A percentile compares a stretch with the other conserved stretches of the same genome.
Evolutionary conservation across 1,284 basidiomycete genomes (phyloP).

Genomic region (Trametes versicolor): DNA sequence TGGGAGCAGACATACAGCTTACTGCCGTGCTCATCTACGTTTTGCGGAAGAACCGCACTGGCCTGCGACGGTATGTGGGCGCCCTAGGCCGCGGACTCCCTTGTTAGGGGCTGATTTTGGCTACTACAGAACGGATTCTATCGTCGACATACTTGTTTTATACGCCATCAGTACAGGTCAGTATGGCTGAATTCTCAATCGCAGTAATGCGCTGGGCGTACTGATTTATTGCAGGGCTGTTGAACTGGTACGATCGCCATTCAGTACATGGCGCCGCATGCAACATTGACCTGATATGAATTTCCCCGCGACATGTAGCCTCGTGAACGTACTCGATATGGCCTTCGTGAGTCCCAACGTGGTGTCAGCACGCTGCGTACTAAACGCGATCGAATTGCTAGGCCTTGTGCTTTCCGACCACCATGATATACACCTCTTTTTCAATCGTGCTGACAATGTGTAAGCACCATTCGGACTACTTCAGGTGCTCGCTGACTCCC

Average conservation of each 20-base stretch:
- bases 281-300: neutral
- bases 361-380: neutral
- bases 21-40: constrained; percentile 15
- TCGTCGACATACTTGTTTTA: constrained; percentile 16
- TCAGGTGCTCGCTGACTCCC: no score
- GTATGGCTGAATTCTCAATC: neutral
- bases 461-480: neutral
- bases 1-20: constrained; percentile 15
- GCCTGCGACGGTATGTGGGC: constrained; percentile 13
- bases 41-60: constrained; percentile 10
- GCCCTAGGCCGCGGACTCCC: no score
- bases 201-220: neutral
- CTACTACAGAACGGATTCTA: constrained; percentile 7
- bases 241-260: neutral
- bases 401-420: constrained; percentile 10
- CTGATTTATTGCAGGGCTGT: neutral
- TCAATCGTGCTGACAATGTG: constrained; percentile 20
- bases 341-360: neutral
- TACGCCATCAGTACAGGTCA: constrained; percentile 22
- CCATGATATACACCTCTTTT: constrained; percentile 16
- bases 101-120: neutral
- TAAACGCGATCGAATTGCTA: neutral
- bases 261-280: neutral
- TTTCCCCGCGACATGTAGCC: neutral
- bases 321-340: neutral